Base-by-base conservation (phyloP, 192 early-diverging fungal genomes). In the Funneliformis geosporum region DNA sequence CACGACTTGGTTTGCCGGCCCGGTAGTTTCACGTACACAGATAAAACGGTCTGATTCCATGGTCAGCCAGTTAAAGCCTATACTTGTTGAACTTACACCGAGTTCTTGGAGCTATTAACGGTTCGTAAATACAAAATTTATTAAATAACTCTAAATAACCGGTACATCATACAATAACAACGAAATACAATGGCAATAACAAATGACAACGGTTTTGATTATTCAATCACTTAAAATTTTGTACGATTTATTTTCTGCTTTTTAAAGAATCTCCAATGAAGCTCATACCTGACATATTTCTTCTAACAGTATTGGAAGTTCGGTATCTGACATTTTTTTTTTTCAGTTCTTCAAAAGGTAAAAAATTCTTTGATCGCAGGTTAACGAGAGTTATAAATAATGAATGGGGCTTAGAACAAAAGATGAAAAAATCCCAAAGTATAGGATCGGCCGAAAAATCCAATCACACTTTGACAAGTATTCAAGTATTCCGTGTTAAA, bases 11-110 rank as follows among this genome's bases (percentile, higher is more conserved):
- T 76, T 65, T 43, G 21, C 10, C 8, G 28, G n/a, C n/a, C 75
- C 75, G 8, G 10, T 81, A 23, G 80, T 75, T 82, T 99, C 98
- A 67, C 98, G 94, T 43, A 98, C 92, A 87, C 97, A 98, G 81
- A 99, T 98, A 86, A 95, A 99, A 80, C 96, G 94, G 86, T 99
- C 97, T 10, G 96, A 98, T 84, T 99, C 96, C 87, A 99, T 93
- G 72, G 98, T 99, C 75, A 99, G 89, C 21, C 95, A 98, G 84
- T 96, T 97, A 88, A 99, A 99, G 78, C 95, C 93, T 82, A 99
- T 99, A 82, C 91, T 95, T 47, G 93, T 92, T 44, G 92, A 88
- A 86, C 96, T 96, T 83, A 99, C 93, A 74, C 95, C 95, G 80
- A 98, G 84, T 76, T 90, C 89, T 80, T 90, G 92, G 83, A 99